These are phyloP conservation scores for Tricholoma hemisulphureum DNA, from an alignment of 768 basidiomycete species.

Conservation along the genomic window DNA sequence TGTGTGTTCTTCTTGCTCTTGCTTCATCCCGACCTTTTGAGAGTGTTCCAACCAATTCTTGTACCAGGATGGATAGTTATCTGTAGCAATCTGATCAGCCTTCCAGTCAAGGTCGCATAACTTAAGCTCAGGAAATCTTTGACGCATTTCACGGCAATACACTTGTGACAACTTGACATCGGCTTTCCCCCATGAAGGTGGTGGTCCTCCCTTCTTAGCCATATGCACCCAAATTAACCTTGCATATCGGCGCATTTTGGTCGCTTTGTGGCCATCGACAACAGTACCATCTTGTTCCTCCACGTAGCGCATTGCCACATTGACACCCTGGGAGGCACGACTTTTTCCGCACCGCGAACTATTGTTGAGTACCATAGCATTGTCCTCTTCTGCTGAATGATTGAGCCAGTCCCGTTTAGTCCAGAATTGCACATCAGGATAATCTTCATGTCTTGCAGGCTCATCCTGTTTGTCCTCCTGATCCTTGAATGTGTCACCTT, in stretches of 20 bases:
- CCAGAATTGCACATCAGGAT: constrained; percentile 13
- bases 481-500: not conserved
- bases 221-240: too few relatives aligned
- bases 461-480: not conserved
- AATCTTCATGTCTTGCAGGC: constrained; percentile 3
- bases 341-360: not conserved
- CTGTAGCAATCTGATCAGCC: too few relatives aligned
- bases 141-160: constrained; percentile 15
- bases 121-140: constrained; percentile 17
- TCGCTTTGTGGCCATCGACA: not conserved
- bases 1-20: not conserved
- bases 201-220: too few relatives aligned
- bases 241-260: not conserved
- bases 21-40: not conserved
- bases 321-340: constrained; percentile 1
- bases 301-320: constrained; percentile 6
- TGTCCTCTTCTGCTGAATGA: not conserved
- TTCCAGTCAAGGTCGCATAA: constrained; percentile 20
- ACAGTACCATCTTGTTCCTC: constrained; percentile 7
- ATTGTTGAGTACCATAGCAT: not conserved
- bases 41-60: not conserved
- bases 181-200: too few relatives aligned
- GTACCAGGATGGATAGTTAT: too few relatives aligned
- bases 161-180: too few relatives aligned
- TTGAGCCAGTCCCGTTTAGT: constrained; percentile 1